Conservation (phyloP, 305 asterid species). For the Fraxinus greggii region DNA sequence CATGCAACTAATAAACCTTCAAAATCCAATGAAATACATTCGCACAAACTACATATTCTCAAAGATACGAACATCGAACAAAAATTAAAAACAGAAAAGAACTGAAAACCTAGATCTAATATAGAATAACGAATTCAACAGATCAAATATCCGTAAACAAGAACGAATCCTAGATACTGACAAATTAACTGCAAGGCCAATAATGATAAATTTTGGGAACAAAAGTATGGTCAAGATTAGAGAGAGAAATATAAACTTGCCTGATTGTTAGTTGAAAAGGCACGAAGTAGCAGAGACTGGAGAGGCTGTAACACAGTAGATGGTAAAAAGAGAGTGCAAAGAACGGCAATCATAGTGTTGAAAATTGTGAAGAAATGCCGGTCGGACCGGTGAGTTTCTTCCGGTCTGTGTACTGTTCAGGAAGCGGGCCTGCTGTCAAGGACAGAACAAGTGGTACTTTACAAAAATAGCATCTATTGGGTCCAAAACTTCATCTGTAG, state of each 20-base stretch:
- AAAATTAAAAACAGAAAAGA: background rate
- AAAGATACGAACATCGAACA: background rate
- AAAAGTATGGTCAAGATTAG: background rate
- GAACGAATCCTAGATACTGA: slow-evolving; percentile 19
- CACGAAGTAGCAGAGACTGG: background rate
- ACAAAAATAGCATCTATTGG: background rate
- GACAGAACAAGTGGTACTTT: background rate
- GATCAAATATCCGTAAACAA: background rate
- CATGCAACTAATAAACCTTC: background rate
- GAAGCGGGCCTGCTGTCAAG: background rate
- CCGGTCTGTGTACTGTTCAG: background rate
- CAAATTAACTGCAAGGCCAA: background rate
- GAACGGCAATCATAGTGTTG: slow-evolving; percentile 5
- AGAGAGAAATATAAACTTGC: background rate
- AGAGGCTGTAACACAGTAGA: background rate
- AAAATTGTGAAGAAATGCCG: background rate
- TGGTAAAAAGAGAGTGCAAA: background rate
- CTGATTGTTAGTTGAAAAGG: slow-evolving; percentile 5
- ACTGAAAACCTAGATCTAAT: slow-evolving; percentile 9
- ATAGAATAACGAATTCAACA: background rate
- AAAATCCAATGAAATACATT: background rate
- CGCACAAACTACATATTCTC: background rate
- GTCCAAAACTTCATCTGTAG: background rate
- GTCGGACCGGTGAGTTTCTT: background rate
- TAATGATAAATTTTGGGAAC: background rate